Conservation (phyloP, 441 rosid genomes). For the Corymbia calophylla region DNA sequence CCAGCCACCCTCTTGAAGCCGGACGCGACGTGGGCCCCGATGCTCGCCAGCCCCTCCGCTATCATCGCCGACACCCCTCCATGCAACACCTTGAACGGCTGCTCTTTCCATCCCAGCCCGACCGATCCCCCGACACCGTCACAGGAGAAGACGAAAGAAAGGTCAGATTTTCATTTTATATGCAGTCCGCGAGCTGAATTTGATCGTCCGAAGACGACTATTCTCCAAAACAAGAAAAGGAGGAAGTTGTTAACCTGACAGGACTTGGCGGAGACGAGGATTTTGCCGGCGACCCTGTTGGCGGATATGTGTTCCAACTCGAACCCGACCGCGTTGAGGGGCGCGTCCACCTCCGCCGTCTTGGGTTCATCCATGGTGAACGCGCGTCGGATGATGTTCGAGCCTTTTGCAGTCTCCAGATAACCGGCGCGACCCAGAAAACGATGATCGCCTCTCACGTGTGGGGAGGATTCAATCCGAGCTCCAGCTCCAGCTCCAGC, state of each 20-base stretch:
- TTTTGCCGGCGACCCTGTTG: constrained; percentile 48
- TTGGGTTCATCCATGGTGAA: constrained; percentile 7
- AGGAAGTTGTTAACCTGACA: constrained; percentile 41
- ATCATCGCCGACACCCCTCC: constrained; percentile 93
- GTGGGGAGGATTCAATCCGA: background rate
- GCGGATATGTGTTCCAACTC: constrained; percentile 49
- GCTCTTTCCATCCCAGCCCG: background rate
- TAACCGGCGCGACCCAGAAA: background rate
- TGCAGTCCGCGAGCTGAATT: background rate
- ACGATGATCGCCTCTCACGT: background rate
- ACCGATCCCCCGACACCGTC: background rate
- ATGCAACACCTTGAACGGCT: constrained; percentile 92
- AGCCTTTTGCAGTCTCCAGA: background rate
- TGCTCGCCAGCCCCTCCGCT: constrained; percentile 79
- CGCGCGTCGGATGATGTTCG: background rate
- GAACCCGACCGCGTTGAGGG: constrained; percentile 50
- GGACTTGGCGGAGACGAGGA: constrained; percentile 41
- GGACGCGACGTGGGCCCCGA: constrained; percentile 85
- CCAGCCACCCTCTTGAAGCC: constrained; percentile 80
- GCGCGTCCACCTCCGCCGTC: constrained; percentile 32
- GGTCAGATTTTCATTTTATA: background rate
- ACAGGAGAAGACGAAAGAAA: background rate
- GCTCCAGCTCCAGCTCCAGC: background rate
- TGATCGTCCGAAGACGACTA: background rate
- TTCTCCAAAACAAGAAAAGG: background rate